These are phyloP conservation scores for Lachnellula subtilissima DNA, from an alignment of 2,329 filamentous ascomycete species.

Conservation along the genomic window DNA sequence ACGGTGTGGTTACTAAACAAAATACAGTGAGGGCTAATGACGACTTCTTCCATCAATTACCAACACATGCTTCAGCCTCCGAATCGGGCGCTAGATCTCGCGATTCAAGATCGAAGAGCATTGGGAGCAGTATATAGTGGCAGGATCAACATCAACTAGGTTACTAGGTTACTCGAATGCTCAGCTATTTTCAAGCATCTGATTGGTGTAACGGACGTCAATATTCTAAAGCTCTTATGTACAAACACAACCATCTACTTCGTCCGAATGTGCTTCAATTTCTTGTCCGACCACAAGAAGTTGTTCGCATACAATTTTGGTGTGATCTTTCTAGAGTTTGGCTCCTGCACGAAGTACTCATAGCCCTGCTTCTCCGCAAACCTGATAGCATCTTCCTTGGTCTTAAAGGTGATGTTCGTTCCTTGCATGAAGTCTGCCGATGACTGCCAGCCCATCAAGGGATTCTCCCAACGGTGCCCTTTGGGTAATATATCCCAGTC, in stretches of 20 bases:
- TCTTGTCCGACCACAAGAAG: conserved; percentile 78
- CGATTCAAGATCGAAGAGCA: not conserved
- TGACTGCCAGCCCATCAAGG: conserved; percentile 97
- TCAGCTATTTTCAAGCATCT: not conserved
- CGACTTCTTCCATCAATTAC: too few relatives aligned
- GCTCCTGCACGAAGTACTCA: conserved; percentile 98
- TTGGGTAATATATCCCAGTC: conserved; percentile 94
- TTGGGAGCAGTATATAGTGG: not conserved
- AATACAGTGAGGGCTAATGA: too few relatives aligned
- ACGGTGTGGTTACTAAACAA: too few relatives aligned
- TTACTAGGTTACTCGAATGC: not conserved
- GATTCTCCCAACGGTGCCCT: conserved; percentile 97
- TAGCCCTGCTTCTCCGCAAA: conserved; percentile 99
- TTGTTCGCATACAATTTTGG: conserved; percentile 98
- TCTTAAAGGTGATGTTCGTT: conserved; percentile 82
- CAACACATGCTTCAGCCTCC: too few relatives aligned
- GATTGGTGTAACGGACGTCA: not conserved
- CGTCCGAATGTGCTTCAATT: conserved; percentile 81
- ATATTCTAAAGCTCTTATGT: conserved; percentile 14
- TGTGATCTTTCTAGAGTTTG: conserved; percentile 76
- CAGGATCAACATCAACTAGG: too few relatives aligned
- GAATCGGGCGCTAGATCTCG: too few relatives aligned
- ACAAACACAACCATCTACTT: conserved; percentile 52
- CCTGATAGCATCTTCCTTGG: conserved; percentile 87
- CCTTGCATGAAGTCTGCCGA: conserved; percentile 94